Base-by-base conservation (phyloP, 345 rosid genomes). In the Clausena lansium region DNA sequence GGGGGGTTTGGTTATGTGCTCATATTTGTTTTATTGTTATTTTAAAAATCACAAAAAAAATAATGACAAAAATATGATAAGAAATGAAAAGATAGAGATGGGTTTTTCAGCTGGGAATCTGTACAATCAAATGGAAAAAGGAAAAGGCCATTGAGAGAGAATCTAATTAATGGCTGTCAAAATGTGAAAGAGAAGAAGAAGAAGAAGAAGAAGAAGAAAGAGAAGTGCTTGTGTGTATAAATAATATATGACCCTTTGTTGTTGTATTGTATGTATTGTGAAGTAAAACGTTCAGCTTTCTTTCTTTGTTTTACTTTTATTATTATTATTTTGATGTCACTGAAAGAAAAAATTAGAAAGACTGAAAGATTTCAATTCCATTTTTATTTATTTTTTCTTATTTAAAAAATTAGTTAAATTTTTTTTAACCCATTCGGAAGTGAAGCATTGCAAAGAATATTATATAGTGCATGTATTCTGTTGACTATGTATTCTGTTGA, bases 161-260 rank as follows among this genome's bases (percentile, higher is more conserved):
- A 91, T 87, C 92, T 89, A 81, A 87, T 83, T 84, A 93, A 91
- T 90, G 92, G 89, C 70, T 78, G 84, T 81, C 78, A 73, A 85
- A 80, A 82, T 75, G 78, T 73, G 71, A 87, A 74, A 82, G 80
- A 82, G 76, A 86, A 83, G 87, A 85, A 55, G 24, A 1, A 64
- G 64, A 39, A 38, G 79, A 63, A 78, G 70, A 39, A 76, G 60
- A 69, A 52, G 71, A 35, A 78, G 32, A 24, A 59, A 47, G 61
- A 67, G 70, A 41, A 73, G 76, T 54, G 41, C 5, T 19, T 69
- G 69, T 69, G 79, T 25, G 55, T 41, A 13, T 75, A 67, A 70
- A 70, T 35, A 33, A 30, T 71, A 55, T 58, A 76, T 83, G 80
- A 67, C 79, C 69, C 69, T 70, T 67, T 71, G 52, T 72, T 55